Evolutionary conservation across 192 early-diverging fungal genomes (phyloP).

Genomic region (Dissophora ornata): DNA sequence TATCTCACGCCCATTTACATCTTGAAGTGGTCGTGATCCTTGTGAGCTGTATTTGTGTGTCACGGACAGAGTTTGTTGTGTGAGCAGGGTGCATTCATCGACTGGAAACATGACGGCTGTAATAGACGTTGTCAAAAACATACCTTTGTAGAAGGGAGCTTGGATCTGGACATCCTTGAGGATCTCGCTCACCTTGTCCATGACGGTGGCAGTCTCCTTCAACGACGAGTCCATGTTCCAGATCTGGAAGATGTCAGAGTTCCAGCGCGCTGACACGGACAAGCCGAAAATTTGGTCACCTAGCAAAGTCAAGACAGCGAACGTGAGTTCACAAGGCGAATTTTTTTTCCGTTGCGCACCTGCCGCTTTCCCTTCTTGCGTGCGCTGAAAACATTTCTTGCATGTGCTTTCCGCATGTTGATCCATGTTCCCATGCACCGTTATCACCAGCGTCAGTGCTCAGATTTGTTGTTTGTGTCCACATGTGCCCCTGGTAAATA

Average conservation of each 20-base stretch:
- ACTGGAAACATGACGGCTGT: too few relatives aligned
- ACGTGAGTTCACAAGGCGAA: background rate
- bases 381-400: too few relatives aligned
- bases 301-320: constrained; percentile 6
- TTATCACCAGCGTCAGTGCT: constrained; percentile 1
- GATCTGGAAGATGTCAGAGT: constrained; percentile 61
- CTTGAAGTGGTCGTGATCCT: constrained; percentile 56
- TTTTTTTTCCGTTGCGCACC: too few relatives aligned
- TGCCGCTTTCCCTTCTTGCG: too few relatives aligned
- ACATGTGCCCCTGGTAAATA: background rate
- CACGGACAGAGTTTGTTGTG: too few relatives aligned
- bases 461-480: background rate
- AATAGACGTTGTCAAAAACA: background rate
- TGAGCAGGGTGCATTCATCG: too few relatives aligned
- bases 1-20: constrained; percentile 11
- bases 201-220: constrained; percentile 51
- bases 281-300: constrained; percentile 62
- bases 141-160: constrained; percentile 62
- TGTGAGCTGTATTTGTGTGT: constrained; percentile 54
- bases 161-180: constrained; percentile 54
- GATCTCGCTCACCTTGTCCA: constrained; percentile 53
- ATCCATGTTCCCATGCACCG: constrained; percentile 2
- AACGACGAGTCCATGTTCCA: constrained; percentile 58
- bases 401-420: too few relatives aligned
- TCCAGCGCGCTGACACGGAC: constrained; percentile 60